phyloP scores from a whole-genome alignment of 768 basidiomycete species.

The Chiua virens region DNA sequence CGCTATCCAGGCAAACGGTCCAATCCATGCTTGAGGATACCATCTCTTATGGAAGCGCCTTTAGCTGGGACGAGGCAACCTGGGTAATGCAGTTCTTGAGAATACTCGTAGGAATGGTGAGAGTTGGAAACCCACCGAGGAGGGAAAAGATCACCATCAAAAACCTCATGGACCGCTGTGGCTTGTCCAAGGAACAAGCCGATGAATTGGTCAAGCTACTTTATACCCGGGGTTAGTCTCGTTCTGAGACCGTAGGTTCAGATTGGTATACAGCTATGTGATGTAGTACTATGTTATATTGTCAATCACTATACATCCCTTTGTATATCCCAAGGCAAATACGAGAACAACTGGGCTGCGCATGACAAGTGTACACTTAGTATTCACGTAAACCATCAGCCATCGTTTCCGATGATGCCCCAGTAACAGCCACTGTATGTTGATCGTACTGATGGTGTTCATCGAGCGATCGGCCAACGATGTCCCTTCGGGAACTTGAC shows the following conservation, averaged over 20 bases:
- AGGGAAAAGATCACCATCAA: constrained; percentile 9
- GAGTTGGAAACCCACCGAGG: constrained; percentile 1
- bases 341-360: no score
- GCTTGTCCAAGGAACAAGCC: constrained; percentile 19
- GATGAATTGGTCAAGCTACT: constrained; percentile 14
- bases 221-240: constrained; percentile 1
- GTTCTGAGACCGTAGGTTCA: neutral
- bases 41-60: constrained; percentile 13
- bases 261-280: no score
- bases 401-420: no score
- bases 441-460: no score
- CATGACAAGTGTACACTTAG: no score
- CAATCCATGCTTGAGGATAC: constrained; percentile 23
- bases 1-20: constrained; percentile 14
- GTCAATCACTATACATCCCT: no score
- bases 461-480: no score
- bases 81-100: constrained; percentile 28
- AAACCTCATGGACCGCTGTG: constrained; percentile 15
- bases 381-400: no score
- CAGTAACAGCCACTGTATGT: no score
- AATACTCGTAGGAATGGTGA: constrained; percentile 17
- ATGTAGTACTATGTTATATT: no score
- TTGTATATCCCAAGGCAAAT: no score
- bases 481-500: no score
- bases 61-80: constrained; percentile 11